Conservation (phyloP, 352 stramenopile species). For the Phytophthora syringae region DNA sequence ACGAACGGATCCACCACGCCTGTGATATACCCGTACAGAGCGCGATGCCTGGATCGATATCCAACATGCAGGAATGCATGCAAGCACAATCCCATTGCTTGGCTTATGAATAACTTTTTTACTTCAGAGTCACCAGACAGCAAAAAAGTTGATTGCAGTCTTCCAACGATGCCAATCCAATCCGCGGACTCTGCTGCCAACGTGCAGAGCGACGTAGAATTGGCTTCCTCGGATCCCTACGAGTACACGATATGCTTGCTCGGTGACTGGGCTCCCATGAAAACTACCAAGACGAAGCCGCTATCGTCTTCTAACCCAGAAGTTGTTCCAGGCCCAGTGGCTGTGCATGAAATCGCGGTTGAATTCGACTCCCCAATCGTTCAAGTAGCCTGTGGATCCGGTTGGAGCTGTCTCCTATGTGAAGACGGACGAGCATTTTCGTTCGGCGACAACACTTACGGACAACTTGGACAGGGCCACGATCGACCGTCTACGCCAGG, state of each 20-base stretch:
- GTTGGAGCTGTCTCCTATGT: constrained; percentile 62
- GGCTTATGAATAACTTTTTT: neutral
- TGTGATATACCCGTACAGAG: too few relatives aligned
- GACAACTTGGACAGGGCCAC: constrained; percentile 66
- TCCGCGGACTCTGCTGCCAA: neutral
- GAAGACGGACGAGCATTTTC: constrained; percentile 55
- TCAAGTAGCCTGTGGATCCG: constrained; percentile 51
- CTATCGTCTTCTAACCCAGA: constrained; percentile 4
- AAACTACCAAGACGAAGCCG: neutral
- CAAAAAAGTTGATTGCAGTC: neutral
- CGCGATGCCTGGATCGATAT: neutral
- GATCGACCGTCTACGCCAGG: constrained; percentile 13
- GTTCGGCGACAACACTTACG: constrained; percentile 63
- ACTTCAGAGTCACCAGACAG: neutral
- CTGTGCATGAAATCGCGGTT: constrained; percentile 48
- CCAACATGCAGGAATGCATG: too few relatives aligned
- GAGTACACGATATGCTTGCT: constrained; percentile 66
- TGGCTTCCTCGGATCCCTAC: constrained; percentile 12
- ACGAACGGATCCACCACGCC: too few relatives aligned
- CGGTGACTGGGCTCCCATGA: constrained; percentile 41
- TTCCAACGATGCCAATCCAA: constrained; percentile 15
- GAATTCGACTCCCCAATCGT: constrained; percentile 52
- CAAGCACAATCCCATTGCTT: neutral
- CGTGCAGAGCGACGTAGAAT: constrained; percentile 14
- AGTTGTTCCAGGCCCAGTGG: constrained; percentile 1